Evolutionary conservation across 345 rosid species (phyloP), one percentile per base, ranked within the genome.

Genomic region (Corymbia maculata): DNA sequence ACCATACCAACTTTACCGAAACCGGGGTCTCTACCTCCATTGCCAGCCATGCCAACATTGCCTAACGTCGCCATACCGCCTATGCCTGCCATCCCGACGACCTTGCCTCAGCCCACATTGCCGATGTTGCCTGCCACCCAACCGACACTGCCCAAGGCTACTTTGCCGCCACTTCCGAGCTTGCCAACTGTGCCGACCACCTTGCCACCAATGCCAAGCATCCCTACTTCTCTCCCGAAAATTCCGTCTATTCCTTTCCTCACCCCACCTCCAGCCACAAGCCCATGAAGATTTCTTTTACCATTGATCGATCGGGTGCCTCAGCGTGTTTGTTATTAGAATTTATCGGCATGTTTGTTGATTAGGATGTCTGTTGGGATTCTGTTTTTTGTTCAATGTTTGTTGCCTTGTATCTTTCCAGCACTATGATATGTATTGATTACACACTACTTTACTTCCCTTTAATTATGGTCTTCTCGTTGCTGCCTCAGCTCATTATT

Each of bases 191-290:
- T 52, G 55, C 55, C 21, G 0, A 52, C 55, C 55, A 52, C 55
- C 55, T 52, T 52, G 21, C 55, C 55, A 6, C 53, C 91, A 3
- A 79, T 89, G 5, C 91, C 93, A 49, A 89, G 87, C 89, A 66
- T 90, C 24, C 91, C 92, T 1, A 55, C 89, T 45, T 44, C 89
- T 57, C 92, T 92, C 14, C 87, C 89, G 6, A 44, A 86, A 59
- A 87, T 92, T 51, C 93, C 94, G 28, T 79, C 93, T 26, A 80
- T 92, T 44, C 93, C 91, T 1, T 89, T 93, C 89, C 50, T 91
- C 79, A 85, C 92, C 5, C 94, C 93, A 28, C 90, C 91, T 28
- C 92, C 92, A 26, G 55, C 88, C 44, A 88, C 75, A 32, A 87
- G 64, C 79, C 90, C 92, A 47, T 91, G 85, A 89, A 51, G n/a